These are phyloP conservation scores for Cyclospora cayetanensis DNA, from an alignment of 169 alveolate species.

Conservation along the genomic window DNA sequence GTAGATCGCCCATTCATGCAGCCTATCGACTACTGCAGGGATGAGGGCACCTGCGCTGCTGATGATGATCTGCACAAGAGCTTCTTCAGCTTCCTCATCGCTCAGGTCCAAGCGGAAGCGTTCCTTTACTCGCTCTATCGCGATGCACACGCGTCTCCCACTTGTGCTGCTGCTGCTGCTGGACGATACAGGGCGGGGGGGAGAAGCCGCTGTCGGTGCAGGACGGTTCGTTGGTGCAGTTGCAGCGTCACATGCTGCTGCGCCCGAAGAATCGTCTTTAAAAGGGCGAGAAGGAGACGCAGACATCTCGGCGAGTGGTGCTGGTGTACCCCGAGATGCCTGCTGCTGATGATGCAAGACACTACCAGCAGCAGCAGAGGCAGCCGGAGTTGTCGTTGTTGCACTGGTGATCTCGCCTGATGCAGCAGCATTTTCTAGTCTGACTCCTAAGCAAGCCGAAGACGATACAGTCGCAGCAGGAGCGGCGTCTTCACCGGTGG, in stretches of 20 bases:
- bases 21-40: slow-evolving; percentile 90
- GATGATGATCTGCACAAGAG: slow-evolving; percentile 86
- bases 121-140: slow-evolving; percentile 18
- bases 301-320: no score
- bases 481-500: not conserved
- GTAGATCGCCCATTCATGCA: slow-evolving; percentile 90
- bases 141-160: slow-evolving; percentile 41
- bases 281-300: not conserved
- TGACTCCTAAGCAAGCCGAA: not conserved
- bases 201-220: not conserved
- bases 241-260: no score
- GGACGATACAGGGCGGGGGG: not conserved
- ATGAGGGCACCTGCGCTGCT: slow-evolving; percentile 92
- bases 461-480: not conserved
- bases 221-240: not conserved
- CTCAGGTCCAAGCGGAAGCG: slow-evolving; percentile 63
- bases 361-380: not conserved
- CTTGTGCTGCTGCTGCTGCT: slow-evolving; percentile 5
- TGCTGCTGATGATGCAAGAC: not conserved
- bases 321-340: no score
- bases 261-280: not conserved
- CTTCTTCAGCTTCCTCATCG: slow-evolving; percentile 91
- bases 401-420: not conserved
- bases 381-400: not conserved
- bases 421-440: not conserved